Evolutionary conservation across 2,329 filamentous ascomycete genomes (phyloP).

Genomic region (Neurospora crassa): DNA sequence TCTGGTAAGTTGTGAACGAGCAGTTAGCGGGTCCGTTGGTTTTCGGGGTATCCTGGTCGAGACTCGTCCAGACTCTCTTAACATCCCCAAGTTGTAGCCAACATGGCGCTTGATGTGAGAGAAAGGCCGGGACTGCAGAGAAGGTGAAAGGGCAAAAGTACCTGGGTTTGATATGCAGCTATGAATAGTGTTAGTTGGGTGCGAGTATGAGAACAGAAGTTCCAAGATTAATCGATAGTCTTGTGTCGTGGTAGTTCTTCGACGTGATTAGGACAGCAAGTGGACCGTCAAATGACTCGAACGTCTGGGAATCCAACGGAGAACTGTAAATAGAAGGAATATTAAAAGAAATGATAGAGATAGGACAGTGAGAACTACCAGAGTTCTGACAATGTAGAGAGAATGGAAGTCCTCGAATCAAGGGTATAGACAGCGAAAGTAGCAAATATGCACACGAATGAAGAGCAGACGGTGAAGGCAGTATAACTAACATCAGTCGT

Average conservation of each 20-base stretch:
- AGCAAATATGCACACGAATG: slow-evolving; percentile 15
- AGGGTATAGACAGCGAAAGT: slow-evolving; percentile 3
- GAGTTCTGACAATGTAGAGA: slow-evolving; percentile 32
- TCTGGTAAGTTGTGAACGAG: background rate
- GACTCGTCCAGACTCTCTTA: background rate
- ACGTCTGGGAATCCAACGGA: background rate
- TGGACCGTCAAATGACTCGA: background rate
- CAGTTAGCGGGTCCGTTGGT: background rate
- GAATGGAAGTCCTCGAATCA: slow-evolving; percentile 12
- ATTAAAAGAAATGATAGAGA: slow-evolving; percentile 19
- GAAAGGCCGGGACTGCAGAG: background rate
- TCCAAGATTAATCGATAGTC: background rate
- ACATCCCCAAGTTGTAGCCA: background rate
- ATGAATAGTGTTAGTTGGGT: no score
- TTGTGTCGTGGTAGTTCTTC: background rate
- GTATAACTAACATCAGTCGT: slow-evolving; percentile 6
- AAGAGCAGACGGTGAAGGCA: slow-evolving; percentile 7
- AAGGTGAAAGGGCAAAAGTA: background rate
- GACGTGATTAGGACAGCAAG: background rate
- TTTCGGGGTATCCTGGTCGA: background rate
- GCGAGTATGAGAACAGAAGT: background rate
- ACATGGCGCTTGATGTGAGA: background rate
- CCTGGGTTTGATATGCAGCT: background rate
- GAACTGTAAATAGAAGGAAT: slow-evolving; percentile 7
- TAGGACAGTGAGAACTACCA: slow-evolving; percentile 34